These are phyloP conservation scores for Lagenidium giganteum DNA, from an alignment of 352 stramenopile genomes.

Conservation along the genomic window DNA sequence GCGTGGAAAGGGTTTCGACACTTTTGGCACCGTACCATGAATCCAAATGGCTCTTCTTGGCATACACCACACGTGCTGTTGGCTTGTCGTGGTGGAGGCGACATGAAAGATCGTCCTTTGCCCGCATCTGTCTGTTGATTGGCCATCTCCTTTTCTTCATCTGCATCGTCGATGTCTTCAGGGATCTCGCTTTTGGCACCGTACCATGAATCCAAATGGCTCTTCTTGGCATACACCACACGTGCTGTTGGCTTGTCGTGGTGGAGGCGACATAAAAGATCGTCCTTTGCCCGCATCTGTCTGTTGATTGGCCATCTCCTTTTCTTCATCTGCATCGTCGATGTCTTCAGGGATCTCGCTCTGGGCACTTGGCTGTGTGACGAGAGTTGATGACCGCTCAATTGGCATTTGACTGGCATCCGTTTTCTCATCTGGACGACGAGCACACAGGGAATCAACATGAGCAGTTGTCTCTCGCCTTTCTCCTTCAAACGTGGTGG, in stretches of 20 bases:
- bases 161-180: neutral
- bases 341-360: slow-evolving; percentile 1
- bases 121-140: neutral
- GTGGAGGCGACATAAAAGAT: neutral
- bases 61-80: slow-evolving; percentile 19
- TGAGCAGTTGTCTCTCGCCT: too few relatives aligned
- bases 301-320: neutral
- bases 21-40: slow-evolving; percentile 52
- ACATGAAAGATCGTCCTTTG: neutral
- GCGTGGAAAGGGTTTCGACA: slow-evolving; percentile 44
- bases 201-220: slow-evolving; percentile 51
- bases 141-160: neutral
- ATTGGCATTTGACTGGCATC: too few relatives aligned
- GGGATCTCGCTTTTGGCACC: slow-evolving; percentile 27
- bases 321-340: slow-evolving; percentile 11
- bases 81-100: neutral
- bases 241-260: neutral
- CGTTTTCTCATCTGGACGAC: too few relatives aligned
- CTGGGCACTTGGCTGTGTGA: neutral
- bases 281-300: neutral
- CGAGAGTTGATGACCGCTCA: too few relatives aligned
- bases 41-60: slow-evolving; percentile 40
- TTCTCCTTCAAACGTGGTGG: neutral
- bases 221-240: slow-evolving; percentile 32
- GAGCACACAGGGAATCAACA: too few relatives aligned